phyloP scores from a whole-genome alignment of 2,329 filamentous ascomycete genomes.

The Clonostachys rhizophaga region DNA sequence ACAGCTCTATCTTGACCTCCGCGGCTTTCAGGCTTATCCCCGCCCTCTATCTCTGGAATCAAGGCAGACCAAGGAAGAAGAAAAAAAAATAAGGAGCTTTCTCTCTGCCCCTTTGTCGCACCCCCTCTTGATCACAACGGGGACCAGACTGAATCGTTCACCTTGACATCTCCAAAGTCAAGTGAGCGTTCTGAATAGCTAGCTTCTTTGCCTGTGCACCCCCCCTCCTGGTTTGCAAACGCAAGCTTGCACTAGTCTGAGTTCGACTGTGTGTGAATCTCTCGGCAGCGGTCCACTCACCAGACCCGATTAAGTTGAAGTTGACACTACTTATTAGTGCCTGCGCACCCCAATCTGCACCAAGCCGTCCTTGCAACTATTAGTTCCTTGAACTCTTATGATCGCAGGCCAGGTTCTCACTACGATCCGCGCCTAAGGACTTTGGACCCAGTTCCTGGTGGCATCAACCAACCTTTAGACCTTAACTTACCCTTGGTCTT shows the following conservation, averaged over 20 bases:
- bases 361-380: conserved; percentile 6
- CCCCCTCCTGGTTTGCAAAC: conserved; percentile 8
- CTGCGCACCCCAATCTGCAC: conserved; percentile 26
- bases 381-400: conserved; percentile 20
- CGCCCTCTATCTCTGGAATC: not conserved
- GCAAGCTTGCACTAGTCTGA: conserved; percentile 25
- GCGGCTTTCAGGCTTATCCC: not conserved
- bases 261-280: conserved; percentile 17
- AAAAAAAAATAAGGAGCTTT: not conserved
- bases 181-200: not conserved
- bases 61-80: no score
- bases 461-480: conserved; percentile 17
- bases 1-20: not conserved
- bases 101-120: not conserved
- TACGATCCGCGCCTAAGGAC: conserved; percentile 24
- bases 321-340: conserved; percentile 28
- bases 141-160: not conserved
- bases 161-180: not conserved
- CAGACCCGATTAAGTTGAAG: conserved; percentile 3
- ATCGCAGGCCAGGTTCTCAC: conserved; percentile 17
- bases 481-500: conserved; percentile 7
- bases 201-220: conserved; percentile 8
- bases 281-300: conserved; percentile 22
- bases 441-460: conserved; percentile 21
- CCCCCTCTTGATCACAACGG: not conserved